phyloP scores from a whole-genome alignment of 108 stramenopile genomes.

The Skeletonema costatum region DNA sequence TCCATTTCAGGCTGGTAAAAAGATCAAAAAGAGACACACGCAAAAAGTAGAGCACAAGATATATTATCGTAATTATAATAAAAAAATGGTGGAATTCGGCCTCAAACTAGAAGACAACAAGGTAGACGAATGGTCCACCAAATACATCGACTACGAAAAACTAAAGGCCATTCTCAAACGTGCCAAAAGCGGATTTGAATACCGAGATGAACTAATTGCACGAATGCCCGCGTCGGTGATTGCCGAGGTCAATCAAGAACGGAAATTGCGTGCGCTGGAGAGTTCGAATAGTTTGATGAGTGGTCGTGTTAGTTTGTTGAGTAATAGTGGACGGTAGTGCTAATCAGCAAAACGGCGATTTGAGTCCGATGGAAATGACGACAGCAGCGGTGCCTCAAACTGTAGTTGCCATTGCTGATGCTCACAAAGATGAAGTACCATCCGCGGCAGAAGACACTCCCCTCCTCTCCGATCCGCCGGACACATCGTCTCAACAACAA shows the following conservation, averaged over 20 bases:
- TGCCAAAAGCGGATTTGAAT: conserved; percentile 24
- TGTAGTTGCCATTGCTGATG: background rate
- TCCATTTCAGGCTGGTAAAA: too few species aligned
- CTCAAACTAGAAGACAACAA: conserved; percentile 90
- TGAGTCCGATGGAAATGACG: background rate
- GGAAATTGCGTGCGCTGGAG: background rate
- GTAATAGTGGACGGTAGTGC: background rate
- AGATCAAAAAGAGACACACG: too few species aligned
- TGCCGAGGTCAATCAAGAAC: conserved; percentile 40
- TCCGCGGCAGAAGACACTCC: background rate
- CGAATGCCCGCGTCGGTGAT: conserved; percentile 37
- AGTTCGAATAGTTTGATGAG: background rate
- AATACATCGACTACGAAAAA: conserved; percentile 79
- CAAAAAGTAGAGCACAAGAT: too few species aligned
- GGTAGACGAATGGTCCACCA: conserved; percentile 75
- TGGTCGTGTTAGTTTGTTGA: background rate
- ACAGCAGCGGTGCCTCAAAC: background rate
- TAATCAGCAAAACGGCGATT: too few species aligned
- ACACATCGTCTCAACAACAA: background rate
- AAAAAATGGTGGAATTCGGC: conserved; percentile 82
- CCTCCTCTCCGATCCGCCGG: background rate
- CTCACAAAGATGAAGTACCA: background rate
- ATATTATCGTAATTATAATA: too few species aligned
- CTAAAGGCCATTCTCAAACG: conserved; percentile 46
- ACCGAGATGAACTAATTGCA: conserved; percentile 52